Base-by-base conservation (phyloP, 2,329 filamentous ascomycete species). In the Keithomyces neogunnii region DNA sequence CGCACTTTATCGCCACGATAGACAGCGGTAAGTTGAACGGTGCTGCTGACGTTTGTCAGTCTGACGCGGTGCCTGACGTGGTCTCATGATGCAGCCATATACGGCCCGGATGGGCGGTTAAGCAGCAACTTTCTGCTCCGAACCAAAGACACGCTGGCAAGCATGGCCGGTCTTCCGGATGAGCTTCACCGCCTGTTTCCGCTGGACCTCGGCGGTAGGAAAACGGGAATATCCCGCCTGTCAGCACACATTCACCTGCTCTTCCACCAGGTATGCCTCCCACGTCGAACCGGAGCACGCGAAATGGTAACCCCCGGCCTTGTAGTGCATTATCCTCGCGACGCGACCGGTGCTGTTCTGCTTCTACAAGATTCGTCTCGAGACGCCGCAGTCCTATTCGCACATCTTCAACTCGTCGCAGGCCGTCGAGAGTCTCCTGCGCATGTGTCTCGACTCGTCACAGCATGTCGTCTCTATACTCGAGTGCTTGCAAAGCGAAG, bases 401-500 rank as follows among this genome's bases (percentile, higher is more conserved):
- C 26, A 9, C 26, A 28, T 36, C 3, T 31, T 50, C 7, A 40
- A 50, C 28, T 26, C 36, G 11, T 50, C 48, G 5, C 31, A 19
- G 8, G n/a, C 39, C 4, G 40, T 50, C 8, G 38, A 36, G 8
- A 45, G 40, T 28, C 30, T 48, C 53, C 47, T 35, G 45, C 55
- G 56, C 30, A 57, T 60, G 53, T 57, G 59, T 43, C 50, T 61
- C 29, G 59, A 62, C 26, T 60, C 59, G n/a, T 57, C 56, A 9
- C 55, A 58, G 11, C 53, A 57, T 49, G 57, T 49, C 45, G 49
- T 61, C 28, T 52, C 63, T 1, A 65, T 75, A 7, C 65, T 76
- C 0, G 62, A 63, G 36, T 64, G 62, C 19, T 59, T 76, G 30
- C 66, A 70, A 52, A 60, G 62, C 3, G 71, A 76, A 53, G 66